These are phyloP conservation scores for Talaromyces sp. DNA, from an alignment of 2,329 filamentous ascomycete species.

Conservation along the genomic window DNA sequence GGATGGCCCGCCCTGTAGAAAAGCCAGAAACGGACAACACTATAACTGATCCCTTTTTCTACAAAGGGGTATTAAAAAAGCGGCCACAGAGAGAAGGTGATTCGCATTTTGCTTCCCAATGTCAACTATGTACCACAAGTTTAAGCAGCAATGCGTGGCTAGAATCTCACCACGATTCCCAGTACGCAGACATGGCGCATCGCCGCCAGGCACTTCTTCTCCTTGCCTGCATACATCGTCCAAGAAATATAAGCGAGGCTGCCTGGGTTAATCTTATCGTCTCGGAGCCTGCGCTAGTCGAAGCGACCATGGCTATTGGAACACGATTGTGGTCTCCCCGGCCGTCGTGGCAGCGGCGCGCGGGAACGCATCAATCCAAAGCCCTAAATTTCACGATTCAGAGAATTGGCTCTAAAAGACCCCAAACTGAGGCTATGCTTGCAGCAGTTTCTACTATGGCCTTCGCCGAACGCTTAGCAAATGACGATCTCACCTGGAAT, in stretches of 20 bases:
- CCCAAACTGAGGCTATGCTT: constrained; percentile 19
- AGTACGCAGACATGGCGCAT: not conserved
- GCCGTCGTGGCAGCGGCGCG: constrained; percentile 15
- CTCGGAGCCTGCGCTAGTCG: constrained; percentile 20
- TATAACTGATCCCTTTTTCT: not conserved
- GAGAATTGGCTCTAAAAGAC: constrained; percentile 13
- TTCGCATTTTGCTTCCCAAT: not conserved
- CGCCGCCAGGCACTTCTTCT: constrained; percentile 1
- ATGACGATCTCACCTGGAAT: constrained; percentile 17
- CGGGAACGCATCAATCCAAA: constrained; percentile 14
- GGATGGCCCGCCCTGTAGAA: not conserved
- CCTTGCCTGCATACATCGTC: constrained; percentile 1
- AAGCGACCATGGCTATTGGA: constrained; percentile 21
- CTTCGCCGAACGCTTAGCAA: constrained; percentile 18
- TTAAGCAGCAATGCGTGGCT: not conserved
- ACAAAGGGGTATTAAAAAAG: not conserved
- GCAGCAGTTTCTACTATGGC: constrained; percentile 21
- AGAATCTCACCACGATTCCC: not conserved
- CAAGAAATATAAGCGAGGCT: constrained; percentile 12
- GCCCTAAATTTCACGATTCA: constrained; percentile 19
- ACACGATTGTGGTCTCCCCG: constrained; percentile 20
- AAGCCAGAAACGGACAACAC: not conserved
- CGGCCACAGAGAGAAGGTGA: not conserved
- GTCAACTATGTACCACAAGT: not conserved
- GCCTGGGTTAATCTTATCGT: constrained; percentile 20